A percentile compares a stretch with the other conserved stretches of the same genome.
These are phyloP conservation scores for Sugiyamaella xylanicola DNA, from an alignment of 1,139 yeast species.

Conservation along the genomic window DNA sequence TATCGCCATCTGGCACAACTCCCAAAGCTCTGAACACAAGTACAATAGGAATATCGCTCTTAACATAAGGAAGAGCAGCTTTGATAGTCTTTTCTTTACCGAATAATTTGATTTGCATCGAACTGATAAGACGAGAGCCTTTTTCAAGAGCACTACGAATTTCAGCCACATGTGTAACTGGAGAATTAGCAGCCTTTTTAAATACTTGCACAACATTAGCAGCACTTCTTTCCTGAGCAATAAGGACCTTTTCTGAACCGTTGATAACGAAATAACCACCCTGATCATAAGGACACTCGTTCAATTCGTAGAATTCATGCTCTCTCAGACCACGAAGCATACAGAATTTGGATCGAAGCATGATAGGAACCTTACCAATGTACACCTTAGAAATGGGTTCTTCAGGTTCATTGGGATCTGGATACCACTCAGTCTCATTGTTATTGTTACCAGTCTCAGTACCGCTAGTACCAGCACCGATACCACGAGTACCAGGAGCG, in stretches of 20 bases:
- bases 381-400: constrained; percentile 68
- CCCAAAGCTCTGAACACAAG: constrained; percentile 97
- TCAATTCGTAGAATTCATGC: constrained; percentile 89
- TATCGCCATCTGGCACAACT: constrained; percentile 98
- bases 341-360: constrained; percentile 96
- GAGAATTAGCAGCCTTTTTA: constrained; percentile 96
- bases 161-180: constrained; percentile 94
- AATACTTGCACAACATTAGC: constrained; percentile 98
- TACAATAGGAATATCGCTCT: constrained; percentile 95
- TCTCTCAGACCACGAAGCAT: constrained; percentile 90
- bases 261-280: constrained; percentile 98
- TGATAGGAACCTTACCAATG: constrained; percentile 96
- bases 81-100: constrained; percentile 87
- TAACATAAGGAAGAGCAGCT: constrained; percentile 94
- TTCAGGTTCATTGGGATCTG: constrained; percentile 60
- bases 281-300: constrained; percentile 99
- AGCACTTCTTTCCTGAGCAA: constrained; percentile 98
- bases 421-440: constrained; percentile 71
- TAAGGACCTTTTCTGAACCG: constrained; percentile 96
- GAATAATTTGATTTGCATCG: constrained; percentile 89
- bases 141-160: constrained; percentile 95
- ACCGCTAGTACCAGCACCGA: constrained; percentile 37
- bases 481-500: constrained; percentile 51
- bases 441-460: constrained; percentile 41
- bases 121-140: constrained; percentile 91